A percentile compares a stretch with the other conserved stretches of the same genome.
These are phyloP conservation scores for Clarireedia monteithiana DNA, from an alignment of 2,329 filamentous ascomycete species.

Conservation along the genomic window DNA sequence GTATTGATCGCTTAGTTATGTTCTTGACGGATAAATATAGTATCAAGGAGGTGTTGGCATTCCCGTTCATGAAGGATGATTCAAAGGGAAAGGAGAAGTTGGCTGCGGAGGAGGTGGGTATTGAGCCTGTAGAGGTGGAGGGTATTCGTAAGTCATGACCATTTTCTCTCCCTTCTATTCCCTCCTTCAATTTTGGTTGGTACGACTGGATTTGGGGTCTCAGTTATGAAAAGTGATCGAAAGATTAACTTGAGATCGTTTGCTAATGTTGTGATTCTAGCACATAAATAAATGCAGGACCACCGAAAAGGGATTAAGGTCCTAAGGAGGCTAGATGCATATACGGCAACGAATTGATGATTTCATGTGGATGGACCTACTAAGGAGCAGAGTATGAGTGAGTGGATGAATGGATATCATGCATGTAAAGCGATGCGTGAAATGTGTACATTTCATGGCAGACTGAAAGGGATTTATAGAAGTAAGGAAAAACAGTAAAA, in stretches of 20 bases:
- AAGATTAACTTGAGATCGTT: background rate
- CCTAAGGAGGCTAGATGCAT: background rate
- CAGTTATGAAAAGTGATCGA: too few relatives aligned
- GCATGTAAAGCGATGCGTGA: background rate
- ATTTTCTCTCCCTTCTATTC: too few relatives aligned
- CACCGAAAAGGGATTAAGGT: background rate
- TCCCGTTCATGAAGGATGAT: slow-evolving; percentile 97
- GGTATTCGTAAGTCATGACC: slow-evolving; percentile 36
- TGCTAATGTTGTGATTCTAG: background rate
- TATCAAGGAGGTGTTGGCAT: slow-evolving; percentile 92
- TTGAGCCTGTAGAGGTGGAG: slow-evolving; percentile 52
- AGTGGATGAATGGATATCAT: background rate
- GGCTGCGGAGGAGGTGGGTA: slow-evolving; percentile 55
- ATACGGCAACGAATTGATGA: background rate
- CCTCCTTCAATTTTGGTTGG: background rate
- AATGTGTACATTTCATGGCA: too few relatives aligned
- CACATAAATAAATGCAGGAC: background rate
- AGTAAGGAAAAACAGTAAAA: too few relatives aligned
- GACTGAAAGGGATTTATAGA: too few relatives aligned
- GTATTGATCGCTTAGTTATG: slow-evolving; percentile 89
- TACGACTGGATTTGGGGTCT: too few relatives aligned
- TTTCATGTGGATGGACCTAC: background rate
- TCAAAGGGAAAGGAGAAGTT: slow-evolving; percentile 40
- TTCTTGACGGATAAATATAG: slow-evolving; percentile 93
- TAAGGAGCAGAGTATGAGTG: background rate